Percentiles rank a stretch among this genome's conserved stretches.
Evolutionary conservation across 805 yeast genomes (phyloP).

Genomic region (Saccharomycopsis guyanensis): DNA sequence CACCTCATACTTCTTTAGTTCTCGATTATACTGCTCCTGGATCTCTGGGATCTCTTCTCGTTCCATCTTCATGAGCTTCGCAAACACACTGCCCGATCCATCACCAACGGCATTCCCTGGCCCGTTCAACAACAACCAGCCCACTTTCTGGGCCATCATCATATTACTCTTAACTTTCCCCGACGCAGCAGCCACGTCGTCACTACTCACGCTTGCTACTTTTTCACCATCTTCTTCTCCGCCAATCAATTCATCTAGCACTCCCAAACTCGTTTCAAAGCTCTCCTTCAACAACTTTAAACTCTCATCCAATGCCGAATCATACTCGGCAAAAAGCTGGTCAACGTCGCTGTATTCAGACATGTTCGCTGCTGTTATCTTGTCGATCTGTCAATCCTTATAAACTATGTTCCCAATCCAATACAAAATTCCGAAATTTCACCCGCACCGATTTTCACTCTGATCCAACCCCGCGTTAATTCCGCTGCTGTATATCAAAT

Average conservation of each 20-base stretch:
- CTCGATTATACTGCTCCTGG: slow-evolving; percentile 1
- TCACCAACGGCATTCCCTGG: no score
- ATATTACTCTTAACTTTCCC: background rate
- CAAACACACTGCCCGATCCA: background rate
- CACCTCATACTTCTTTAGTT: slow-evolving; percentile 6
- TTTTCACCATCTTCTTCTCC: no score
- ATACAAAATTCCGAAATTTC: no score
- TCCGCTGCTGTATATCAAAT: no score
- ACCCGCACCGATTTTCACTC: no score
- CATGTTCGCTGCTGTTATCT: background rate
- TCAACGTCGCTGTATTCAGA: background rate
- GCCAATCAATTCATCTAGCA: slow-evolving; percentile 10
- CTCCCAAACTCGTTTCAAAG: background rate
- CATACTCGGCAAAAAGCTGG: slow-evolving; percentile 1
- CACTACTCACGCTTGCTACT: no score
- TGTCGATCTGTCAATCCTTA: no score
- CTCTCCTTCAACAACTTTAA: slow-evolving; percentile 7
- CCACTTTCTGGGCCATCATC: slow-evolving; percentile 2
- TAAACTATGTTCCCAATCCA: no score
- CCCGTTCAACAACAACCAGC: background rate
- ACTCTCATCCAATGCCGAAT: slow-evolving; percentile 4
- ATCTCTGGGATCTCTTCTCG: slow-evolving; percentile 10
- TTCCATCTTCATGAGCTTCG: slow-evolving; percentile 7
- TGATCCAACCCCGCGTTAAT: no score
- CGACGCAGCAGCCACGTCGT: background rate